Evolutionary conservation across 345 rosid species (phyloP), one percentile per base, ranked within the genome.

Genomic region (Microthlaspi erraticum): DNA sequence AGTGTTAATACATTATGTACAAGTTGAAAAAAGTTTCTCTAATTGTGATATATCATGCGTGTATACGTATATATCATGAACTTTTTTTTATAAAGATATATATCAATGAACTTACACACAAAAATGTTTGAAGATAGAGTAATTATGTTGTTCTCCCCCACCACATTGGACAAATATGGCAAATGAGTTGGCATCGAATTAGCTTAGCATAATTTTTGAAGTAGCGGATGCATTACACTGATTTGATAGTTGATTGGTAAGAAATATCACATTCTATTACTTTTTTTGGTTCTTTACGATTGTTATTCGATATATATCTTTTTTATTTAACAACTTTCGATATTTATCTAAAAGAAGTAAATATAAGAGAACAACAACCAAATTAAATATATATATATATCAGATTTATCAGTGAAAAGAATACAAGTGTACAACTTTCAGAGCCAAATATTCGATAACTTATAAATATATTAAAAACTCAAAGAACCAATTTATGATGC

Each of bases 121-220:
- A 50, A 61, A 34, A 4, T 20, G 32, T 43, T 6, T 43, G 50
- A 46, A 56, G 66, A 31, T 64, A 13, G 34, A 29, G 71, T 64
- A 10, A 29, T 31, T 38, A 64, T 38, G 60, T 29, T 38, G 39
- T 38, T 38, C 51, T 10, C 51, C 37, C 51, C 66, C 77, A 73
- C 71, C 17, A 65, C 38, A 64, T 31, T 56, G 66, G 60, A 48
- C 51, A 31, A 63, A 29, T 29, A 64, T 38, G 77, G 71, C 52
- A 72, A 63, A 26, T 64, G 71, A 64, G 44, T 73, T 64, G 70
- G 64, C 64, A 73, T 17, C 71, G 58, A 64, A 56, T 73, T 19
- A 56, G 20, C 34, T 64, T 72, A 63, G 39, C 39, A 58, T 10
- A 49, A 12, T 31, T 18, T 59, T 71, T 19, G 7, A 57, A 58